These are phyloP conservation scores for Cutaneotrichosporon sp. DNA, from an alignment of 1,284 basidiomycete species.

Conservation along the genomic window DNA sequence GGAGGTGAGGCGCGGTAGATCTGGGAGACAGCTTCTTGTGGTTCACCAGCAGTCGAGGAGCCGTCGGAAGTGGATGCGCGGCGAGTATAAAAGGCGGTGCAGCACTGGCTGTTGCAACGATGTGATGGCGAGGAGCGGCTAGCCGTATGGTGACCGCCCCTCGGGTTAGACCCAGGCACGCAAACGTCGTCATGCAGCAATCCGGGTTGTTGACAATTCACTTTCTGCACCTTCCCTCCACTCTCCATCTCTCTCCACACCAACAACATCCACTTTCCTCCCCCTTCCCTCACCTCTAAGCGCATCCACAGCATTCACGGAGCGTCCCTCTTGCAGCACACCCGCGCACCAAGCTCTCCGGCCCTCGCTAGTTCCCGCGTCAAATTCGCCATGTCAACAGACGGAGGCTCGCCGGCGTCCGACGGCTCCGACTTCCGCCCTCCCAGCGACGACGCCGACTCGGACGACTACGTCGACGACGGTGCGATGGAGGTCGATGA, in stretches of 20 bases:
- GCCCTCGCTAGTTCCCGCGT: not conserved
- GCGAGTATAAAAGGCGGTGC: no score
- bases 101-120: no score
- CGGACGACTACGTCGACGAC: constrained; percentile 6
- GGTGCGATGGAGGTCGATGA: not conserved
- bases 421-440: constrained; percentile 7
- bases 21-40: no score
- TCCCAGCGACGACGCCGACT: constrained; percentile 8
- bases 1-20: no score
- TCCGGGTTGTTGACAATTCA: constrained; percentile 7
- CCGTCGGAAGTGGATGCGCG: not conserved
- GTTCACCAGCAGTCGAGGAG: not conserved
- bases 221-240: not conserved
- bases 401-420: not conserved
- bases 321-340: not conserved
- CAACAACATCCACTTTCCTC: not conserved
- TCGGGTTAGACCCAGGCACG: not conserved
- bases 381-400: not conserved
- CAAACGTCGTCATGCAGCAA: constrained; percentile 1
- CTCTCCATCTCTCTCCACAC: no score
- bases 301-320: not conserved
- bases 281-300: not conserved
- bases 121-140: no score
- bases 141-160: not conserved
- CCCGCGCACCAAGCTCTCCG: not conserved